phyloP scores from a whole-genome alignment of 768 basidiomycete species.

The Leccinum subtestaceum region DNA sequence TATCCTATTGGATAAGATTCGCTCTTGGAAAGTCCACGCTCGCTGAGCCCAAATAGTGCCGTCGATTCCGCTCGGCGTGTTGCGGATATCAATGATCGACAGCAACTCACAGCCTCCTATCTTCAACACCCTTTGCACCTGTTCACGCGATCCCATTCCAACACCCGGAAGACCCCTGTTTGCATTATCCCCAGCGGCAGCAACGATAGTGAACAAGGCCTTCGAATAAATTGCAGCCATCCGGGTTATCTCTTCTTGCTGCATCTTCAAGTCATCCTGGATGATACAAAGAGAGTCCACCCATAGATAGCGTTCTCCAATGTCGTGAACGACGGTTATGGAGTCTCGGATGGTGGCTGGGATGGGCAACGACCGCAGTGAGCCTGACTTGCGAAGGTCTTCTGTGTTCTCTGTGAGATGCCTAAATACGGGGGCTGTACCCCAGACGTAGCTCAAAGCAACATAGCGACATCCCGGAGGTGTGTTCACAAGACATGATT shows the following conservation, averaged over 20 bases:
- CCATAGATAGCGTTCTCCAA: conserved; percentile 28
- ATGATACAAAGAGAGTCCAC: conserved; percentile 26
- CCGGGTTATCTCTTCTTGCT: conserved; percentile 16
- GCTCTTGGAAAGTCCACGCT: conserved; percentile 24
- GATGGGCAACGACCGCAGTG: conserved; percentile 7
- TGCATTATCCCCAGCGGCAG: conserved; percentile 12
- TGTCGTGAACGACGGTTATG: conserved; percentile 15
- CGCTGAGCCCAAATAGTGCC: conserved; percentile 11
- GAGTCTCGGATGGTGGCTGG: conserved; percentile 26
- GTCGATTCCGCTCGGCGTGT: background rate
- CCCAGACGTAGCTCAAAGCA: conserved; percentile 26
- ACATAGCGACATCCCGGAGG: conserved; percentile 22
- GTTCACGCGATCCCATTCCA: background rate
- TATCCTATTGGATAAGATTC: conserved; percentile 13
- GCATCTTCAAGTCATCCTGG: conserved; percentile 19
- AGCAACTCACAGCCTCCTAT: conserved; percentile 10
- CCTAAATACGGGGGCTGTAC: conserved; percentile 7
- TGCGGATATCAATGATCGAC: conserved; percentile 6
- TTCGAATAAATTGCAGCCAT: conserved; percentile 24
- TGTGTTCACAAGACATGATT: conserved; percentile 16
- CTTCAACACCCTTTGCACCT: conserved; percentile 10
- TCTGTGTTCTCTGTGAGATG: conserved; percentile 10
- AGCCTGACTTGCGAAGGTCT: conserved; percentile 4
- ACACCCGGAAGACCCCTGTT: conserved; percentile 14
- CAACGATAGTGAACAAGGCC: conserved; percentile 21